Evolutionary conservation across 2,329 filamentous ascomycete species (phyloP), one percentile per base, ranked within the genome.

Genomic region (Hymenoscyphus scutula): DNA sequence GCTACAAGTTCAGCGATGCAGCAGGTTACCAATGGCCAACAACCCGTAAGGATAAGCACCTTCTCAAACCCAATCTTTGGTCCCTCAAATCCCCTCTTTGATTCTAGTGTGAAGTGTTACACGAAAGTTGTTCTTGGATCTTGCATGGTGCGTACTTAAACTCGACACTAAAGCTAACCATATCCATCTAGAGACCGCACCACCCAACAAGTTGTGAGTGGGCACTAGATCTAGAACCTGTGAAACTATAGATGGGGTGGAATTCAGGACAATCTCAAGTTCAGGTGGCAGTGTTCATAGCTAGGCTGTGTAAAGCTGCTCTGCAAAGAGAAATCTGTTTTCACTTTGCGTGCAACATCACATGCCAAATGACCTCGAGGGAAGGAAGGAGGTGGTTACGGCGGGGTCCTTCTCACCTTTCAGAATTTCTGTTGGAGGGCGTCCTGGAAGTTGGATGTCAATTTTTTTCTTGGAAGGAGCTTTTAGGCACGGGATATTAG

Each of bases 1-100:
- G 95, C 68, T 99, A 99, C 84, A 97, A 97, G 79, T 99, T 99
- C 82, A 96, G 68, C 37, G 95, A 99, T 73, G 92, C 93, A 65
- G 91, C 93, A 70, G 93, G 93, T 62, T 97, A 97, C 81, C 92
- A 96, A 79, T 97, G 93, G 93, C 91, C 92, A 38, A 90, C 91
- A 63, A 91, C 89, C 13, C 60, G 61, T 62, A 62, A 58, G 60
- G 19, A 51, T 30, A 11, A 25, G 13, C 19, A 32, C 51, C 15
- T 41, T 27, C 25, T 54, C 25, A 29, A 54, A 54, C 15, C 41
- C 29, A 17, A 54, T 54, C 23, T 29, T 17, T 54, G 17, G 51
- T 34, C 32, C 32, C 25, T 54, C 3, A 29, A 54, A 27, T 29
- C 41, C 17, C 17, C 23, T 54, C 23, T 29, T 17, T 54, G 17